Evolutionary conservation across 2,329 filamentous ascomycete genomes (phyloP), one percentile per base, ranked within the genome.

Genomic region (Penicillium sp.): DNA sequence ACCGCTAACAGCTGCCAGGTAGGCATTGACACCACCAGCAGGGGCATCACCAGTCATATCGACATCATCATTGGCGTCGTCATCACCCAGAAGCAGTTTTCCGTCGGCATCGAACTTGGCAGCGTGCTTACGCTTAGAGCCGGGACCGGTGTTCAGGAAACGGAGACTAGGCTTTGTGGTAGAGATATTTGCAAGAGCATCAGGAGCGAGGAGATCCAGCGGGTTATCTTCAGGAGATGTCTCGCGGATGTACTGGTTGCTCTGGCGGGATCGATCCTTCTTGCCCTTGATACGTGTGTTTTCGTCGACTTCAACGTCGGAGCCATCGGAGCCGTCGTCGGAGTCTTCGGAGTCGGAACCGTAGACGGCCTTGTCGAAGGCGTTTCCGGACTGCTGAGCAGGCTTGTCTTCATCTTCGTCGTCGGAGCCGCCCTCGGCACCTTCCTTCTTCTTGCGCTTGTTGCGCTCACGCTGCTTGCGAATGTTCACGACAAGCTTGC

Each of bases 291-390:
- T 65, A 51, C 69, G 73, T 6, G 69, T 67, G 18, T 67, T 62
- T 35, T 72, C 67, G 56, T 75, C 75, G 55, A 75, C 67, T 35
- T 77, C 74, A 49, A 76, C 72, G 31, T 75, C 74, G 53, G 72
- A 76, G 41, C 72, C 62, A 77, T 87, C 85, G 77, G 87, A 84
- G 62, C 82, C 41, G 9, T 50, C 46, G 77, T 87, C 85, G 62
- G 82, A 84, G 61, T 87, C 85, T 77, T 87, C 85, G 62, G 82
- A 56, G 4, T 79, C 79, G 12, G 79, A 90, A 70, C 91, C 92
- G 70, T 97, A 96, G 31, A 99, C 85, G n/a, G 93, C 92, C 74
- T 96, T 89, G 72, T 97, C 93, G 73, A 94, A 97, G 69, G 95
- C 93, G 75, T 89, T 95, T 74, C 92, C 91, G 70, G 95, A 96